Conservation (phyloP, 176 grass and related monocot genomes). For the Raddia distichophylla region DNA sequence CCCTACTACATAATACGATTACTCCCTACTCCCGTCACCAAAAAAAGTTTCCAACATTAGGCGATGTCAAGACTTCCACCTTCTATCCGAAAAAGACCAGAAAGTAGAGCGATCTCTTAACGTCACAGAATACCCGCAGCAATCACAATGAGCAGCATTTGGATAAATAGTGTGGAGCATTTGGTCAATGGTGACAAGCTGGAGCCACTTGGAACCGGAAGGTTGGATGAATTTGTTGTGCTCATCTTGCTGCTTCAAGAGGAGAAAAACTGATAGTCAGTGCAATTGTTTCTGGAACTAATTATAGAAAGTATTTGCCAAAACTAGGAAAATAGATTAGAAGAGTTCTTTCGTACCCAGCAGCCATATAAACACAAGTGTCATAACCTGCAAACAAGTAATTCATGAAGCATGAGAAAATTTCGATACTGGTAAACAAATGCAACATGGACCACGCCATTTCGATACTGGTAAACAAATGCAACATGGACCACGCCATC, state of each 20-base stretch:
- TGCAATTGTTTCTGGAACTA: conserved; percentile 15
- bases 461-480: not conserved
- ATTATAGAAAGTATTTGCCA: not conserved
- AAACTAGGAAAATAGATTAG: not conserved
- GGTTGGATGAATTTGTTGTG: conserved; percentile 62
- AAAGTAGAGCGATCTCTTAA: not conserved
- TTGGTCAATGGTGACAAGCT: not conserved
- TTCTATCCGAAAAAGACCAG: not conserved
- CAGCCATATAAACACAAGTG: conserved; percentile 66
- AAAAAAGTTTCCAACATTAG: conserved; percentile 40
- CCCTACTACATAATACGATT: conserved; percentile 3
- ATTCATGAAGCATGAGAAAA: conserved; percentile 25
- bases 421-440: not conserved
- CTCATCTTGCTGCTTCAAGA: conserved; percentile 63
- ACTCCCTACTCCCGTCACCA: not conserved
- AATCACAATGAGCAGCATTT: conserved; percentile 24
- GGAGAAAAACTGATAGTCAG: conserved; percentile 22
- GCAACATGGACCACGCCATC: not conserved
- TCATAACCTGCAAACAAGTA: conserved; percentile 76
- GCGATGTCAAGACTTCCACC: conserved; percentile 20
- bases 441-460: not conserved
- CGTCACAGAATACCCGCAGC: conserved; percentile 48
- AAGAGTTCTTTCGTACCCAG: conserved; percentile 51
- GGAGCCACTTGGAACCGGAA: conserved; percentile 29
- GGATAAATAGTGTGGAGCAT: conserved; percentile 28